phyloP scores from a whole-genome alignment of 2,329 filamentous ascomycete species.

The Thelonectria olida region DNA sequence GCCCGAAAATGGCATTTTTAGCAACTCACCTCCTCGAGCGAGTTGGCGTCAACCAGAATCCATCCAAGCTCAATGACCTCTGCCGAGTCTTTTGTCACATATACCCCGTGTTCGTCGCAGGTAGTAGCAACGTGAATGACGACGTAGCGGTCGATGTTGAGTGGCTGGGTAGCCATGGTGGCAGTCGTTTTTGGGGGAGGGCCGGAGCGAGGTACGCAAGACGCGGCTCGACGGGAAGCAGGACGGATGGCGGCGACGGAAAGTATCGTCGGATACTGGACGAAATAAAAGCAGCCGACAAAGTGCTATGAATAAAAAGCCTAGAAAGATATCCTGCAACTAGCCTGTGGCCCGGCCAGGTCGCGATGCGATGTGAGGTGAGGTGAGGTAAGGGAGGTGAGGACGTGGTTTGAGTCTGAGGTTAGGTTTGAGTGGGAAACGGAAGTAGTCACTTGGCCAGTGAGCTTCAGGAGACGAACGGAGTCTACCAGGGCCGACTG shows the following conservation, averaged over 20 bases:
- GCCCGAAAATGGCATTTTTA: constrained; percentile 15
- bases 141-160: constrained; percentile 92
- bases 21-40: constrained; percentile 84
- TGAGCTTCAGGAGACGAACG: constrained; percentile 42
- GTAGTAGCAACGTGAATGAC: constrained; percentile 99
- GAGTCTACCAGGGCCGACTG: neutral
- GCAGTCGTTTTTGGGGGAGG: constrained; percentile 33
- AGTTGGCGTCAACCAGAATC: constrained; percentile 93
- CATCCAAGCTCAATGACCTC: constrained; percentile 99
- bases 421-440: constrained; percentile 23
- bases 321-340: constrained; percentile 39
- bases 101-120: constrained; percentile 98
- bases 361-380: constrained; percentile 40
- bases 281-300: constrained; percentile 29
- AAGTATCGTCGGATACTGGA: constrained; percentile 21
- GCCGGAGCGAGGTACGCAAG: constrained; percentile 28
- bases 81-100: constrained; percentile 98
- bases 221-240: constrained; percentile 31
- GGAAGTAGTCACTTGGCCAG: constrained; percentile 20
- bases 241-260: constrained; percentile 21
- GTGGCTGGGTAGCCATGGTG: constrained; percentile 56
- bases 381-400: constrained; percentile 32
- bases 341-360: constrained; percentile 50
- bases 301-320: constrained; percentile 16
- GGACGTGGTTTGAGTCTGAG: constrained; percentile 29